phyloP scores from a whole-genome alignment of 2,329 filamentous ascomycete species.

The Trichophyton benhamiae region DNA sequence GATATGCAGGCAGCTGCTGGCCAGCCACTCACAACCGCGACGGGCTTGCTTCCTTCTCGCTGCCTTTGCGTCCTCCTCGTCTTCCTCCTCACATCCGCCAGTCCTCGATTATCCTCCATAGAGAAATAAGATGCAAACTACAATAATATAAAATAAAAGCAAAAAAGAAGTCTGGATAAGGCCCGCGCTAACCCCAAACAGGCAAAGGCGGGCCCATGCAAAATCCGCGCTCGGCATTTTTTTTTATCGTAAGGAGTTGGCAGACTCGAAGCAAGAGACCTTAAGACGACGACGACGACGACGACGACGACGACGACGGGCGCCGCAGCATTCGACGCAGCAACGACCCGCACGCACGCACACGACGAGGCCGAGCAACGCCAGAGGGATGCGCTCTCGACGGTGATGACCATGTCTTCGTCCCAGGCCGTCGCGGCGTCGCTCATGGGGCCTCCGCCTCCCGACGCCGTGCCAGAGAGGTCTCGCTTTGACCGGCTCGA shows the following conservation, averaged over 20 bases:
- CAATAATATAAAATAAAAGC: neutral
- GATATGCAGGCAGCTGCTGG: too few species aligned
- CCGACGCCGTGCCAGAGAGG: slow-evolving; percentile 31
- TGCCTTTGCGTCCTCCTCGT: too few species aligned
- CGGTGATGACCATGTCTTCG: slow-evolving; percentile 27
- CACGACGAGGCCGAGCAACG: too few species aligned
- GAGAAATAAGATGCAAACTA: neutral
- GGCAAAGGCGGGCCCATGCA: neutral
- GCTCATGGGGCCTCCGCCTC: slow-evolving; percentile 35
- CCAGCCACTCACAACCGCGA: too few species aligned
- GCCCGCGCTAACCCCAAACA: neutral
- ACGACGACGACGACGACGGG: neutral
- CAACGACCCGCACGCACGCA: too few species aligned
- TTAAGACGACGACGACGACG: neutral
- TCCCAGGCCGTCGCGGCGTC: slow-evolving; percentile 38
- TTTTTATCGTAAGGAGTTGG: neutral
- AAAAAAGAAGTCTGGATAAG: neutral
- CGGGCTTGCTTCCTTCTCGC: too few species aligned
- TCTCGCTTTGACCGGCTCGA: slow-evolving; percentile 29
- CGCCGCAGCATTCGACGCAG: too few species aligned
- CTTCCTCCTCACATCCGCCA: too few species aligned
- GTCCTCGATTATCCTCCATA: too few species aligned
- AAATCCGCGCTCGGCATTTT: neutral
- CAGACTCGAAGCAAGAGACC: neutral
- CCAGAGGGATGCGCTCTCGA: slow-evolving; percentile 6